These are phyloP conservation scores for Lecanosticta acicola DNA, from an alignment of 2,329 filamentous ascomycete genomes.

Conservation along the genomic window DNA sequence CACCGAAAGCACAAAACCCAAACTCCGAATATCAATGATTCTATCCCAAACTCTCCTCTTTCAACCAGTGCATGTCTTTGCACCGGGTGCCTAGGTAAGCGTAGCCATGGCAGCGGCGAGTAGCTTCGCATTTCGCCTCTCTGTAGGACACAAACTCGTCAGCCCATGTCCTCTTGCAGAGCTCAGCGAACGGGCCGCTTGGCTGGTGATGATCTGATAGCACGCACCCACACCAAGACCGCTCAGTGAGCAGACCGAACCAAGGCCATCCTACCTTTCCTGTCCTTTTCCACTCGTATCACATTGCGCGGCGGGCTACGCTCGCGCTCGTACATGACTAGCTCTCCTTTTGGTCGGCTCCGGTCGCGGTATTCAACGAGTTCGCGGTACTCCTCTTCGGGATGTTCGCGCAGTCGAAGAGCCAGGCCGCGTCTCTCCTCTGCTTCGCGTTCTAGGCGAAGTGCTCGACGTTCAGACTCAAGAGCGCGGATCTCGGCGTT, in stretches of 20 bases:
- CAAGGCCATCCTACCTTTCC: conserved; percentile 92
- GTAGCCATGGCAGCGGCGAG: conserved; percentile 43
- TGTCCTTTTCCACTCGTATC: conserved; percentile 75
- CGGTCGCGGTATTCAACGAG: conserved; percentile 47
- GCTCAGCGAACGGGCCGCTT: conserved; percentile 1
- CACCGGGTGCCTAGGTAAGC: conserved; percentile 32
- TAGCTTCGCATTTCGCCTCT: conserved; percentile 40
- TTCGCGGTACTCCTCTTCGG: conserved; percentile 45
- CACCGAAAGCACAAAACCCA: neutral
- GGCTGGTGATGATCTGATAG: neutral
- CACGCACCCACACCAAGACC: conserved; percentile 7
- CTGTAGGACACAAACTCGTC: conserved; percentile 27
- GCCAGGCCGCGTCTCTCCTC: conserved; percentile 37
- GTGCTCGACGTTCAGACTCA: conserved; percentile 58
- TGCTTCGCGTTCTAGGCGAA: conserved; percentile 53
- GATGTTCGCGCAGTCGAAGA: conserved; percentile 39
- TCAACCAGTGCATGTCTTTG: too few species aligned
- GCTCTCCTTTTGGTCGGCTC: conserved; percentile 49
- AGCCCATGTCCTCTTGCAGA: conserved; percentile 7
- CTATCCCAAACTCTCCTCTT: neutral
- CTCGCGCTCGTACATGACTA: conserved; percentile 48
- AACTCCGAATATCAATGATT: neutral
- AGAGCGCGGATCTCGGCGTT: conserved; percentile 66
- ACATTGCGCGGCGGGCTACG: conserved; percentile 45
- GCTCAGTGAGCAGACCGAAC: conserved; percentile 65